Base-by-base conservation (phyloP, 306 rosid species). In the Pterocarpus macrocarpus region DNA sequence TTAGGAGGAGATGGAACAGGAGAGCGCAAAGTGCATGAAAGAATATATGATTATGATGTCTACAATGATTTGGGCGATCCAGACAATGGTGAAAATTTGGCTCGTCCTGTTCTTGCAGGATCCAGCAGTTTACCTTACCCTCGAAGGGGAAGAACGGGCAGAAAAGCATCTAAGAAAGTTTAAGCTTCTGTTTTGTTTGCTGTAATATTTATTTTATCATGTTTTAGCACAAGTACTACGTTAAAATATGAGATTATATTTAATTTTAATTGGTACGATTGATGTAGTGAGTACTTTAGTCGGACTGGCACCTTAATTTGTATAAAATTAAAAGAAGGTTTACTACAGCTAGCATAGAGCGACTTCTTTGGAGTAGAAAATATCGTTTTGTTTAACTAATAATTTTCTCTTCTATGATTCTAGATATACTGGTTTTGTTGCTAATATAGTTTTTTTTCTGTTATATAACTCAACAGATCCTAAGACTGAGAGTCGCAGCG, bases 121-220 rank as follows among this genome's bases (percentile, higher is more conserved):
- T 83, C 89, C 17, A 81, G 59, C 38, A 53, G 53, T 38, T 86
- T 83, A 34, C 97, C 98, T 69, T 94, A 94, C 74, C 98, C 98
- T 70, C 89, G 98, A 2, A 84, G 98, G 34, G 97, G 94, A 61
- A 89, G 98, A 87, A 94, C 97, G 0, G 97, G 95, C 28, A 81
- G 97, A 80, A 52, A 81, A 52, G 71, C 89, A 28, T 4, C 92
- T 2, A 63, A 58, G 39, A 81, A 89, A 83, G 97, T 96, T 90
- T 38, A 62, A 69, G 22, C 44, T 69, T 56, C 9, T 12, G 0
- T 62, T 58, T 22, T 33, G 33, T 50, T 11, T 32, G 22, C 14
- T 17, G 7, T 3, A 5, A 28, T 75, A 16, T 44, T 43, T 61
- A 47, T n/a, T 75, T 15, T 28, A 7, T 0, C 11, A 22, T 55